Evolutionary conservation across 352 stramenopile species (phyloP).

Genomic region (Phytophthora sp.): DNA sequence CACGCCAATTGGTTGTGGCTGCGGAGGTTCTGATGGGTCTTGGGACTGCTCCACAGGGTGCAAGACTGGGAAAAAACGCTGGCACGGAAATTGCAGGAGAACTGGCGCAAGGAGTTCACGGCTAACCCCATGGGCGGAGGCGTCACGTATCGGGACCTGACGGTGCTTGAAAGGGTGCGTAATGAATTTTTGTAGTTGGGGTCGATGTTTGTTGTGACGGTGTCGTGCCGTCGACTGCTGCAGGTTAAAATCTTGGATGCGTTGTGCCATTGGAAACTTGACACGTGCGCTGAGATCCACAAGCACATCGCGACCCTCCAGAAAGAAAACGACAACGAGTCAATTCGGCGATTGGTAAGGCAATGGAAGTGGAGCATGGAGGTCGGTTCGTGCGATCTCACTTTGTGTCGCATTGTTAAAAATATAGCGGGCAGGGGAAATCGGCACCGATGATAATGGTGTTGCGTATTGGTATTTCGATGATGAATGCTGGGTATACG

Average conservation of each 20-base stretch:
- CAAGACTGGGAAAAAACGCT: constrained; percentile 85
- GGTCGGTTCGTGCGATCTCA: constrained; percentile 6
- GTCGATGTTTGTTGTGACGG: background rate
- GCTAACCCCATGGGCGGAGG: constrained; percentile 65
- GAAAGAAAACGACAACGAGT: constrained; percentile 70
- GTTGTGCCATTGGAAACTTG: constrained; percentile 85
- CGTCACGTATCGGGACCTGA: constrained; percentile 63
- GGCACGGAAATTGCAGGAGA: constrained; percentile 75
- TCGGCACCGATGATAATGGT: constrained; percentile 79
- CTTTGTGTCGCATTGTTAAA: constrained; percentile 1
- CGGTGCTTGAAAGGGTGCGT: constrained; percentile 63
- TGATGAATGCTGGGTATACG: constrained; percentile 87
- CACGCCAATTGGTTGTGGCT: constrained; percentile 12
- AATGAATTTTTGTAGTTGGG: background rate
- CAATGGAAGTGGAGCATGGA: background rate
- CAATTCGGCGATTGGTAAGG: constrained; percentile 66
- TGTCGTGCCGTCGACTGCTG: background rate
- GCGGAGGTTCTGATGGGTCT: constrained; percentile 12
- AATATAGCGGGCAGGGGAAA: constrained; percentile 60
- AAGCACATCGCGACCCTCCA: constrained; percentile 71
- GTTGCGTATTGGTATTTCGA: constrained; percentile 88
- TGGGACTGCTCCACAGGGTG: constrained; percentile 47
- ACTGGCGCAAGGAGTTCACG: constrained; percentile 73
- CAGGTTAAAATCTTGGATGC: constrained; percentile 81
- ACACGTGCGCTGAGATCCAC: constrained; percentile 78